Percentiles rank a stretch among this genome's conserved stretches.
These are phyloP conservation scores for Hebeloma cylindrosporum DNA, from an alignment of 768 basidiomycete species.

Conservation along the genomic window DNA sequence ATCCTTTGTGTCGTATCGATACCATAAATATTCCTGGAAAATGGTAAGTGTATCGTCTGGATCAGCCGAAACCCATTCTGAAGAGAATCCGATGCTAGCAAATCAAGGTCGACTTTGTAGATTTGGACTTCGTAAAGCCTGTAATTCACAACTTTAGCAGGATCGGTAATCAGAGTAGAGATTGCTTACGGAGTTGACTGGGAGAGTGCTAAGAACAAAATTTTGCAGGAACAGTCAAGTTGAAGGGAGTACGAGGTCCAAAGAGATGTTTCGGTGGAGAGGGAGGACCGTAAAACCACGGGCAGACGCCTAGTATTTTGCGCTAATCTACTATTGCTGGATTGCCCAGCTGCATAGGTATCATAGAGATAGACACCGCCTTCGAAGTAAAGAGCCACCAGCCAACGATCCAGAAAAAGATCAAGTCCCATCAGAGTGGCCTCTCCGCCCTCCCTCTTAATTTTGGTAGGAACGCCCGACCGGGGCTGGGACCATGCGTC, in stretches of 20 bases:
- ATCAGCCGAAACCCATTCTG: constrained; percentile 20
- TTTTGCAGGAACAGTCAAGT: too few relatives aligned
- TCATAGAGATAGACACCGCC: constrained; percentile 47
- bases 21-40: constrained; percentile 31
- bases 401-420: constrained; percentile 47
- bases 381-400: constrained; percentile 44
- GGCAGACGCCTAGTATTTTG: too few relatives aligned
- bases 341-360: constrained; percentile 16
- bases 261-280: too few relatives aligned
- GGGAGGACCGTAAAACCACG: constrained; percentile 14
- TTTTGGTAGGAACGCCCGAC: constrained; percentile 3
- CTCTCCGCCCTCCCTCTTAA: constrained; percentile 9
- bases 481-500: constrained; percentile 18
- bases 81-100: background rate
- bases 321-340: too few relatives aligned
- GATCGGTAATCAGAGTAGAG: too few relatives aligned
- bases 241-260: too few relatives aligned
- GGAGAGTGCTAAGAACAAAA: too few relatives aligned
- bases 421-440: constrained; percentile 36
- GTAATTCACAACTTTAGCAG: constrained; percentile 9
- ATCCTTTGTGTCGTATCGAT: constrained; percentile 34
- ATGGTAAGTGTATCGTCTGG: constrained; percentile 18
- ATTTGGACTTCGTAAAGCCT: constrained; percentile 25
- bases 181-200: too few relatives aligned
- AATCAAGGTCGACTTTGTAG: constrained; percentile 19